Evolutionary conservation across 129 eudicot species (phyloP), one percentile per base, ranked within the genome.

Genomic region (Deinandra increscens): DNA sequence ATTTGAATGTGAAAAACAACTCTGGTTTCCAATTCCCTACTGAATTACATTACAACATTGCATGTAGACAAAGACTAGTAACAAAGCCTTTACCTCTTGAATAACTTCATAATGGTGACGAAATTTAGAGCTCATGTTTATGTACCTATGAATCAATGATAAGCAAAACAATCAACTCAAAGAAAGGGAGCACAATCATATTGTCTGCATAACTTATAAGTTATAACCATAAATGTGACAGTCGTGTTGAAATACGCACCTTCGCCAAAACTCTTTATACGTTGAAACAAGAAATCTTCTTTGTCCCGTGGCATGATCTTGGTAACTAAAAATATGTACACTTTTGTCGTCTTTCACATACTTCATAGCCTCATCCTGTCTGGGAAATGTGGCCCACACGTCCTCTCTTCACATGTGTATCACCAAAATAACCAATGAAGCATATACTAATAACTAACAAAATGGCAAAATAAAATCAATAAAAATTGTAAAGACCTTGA

Each of bases 91-190:
- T 73, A 88, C 98, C 98, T 92, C 95, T 72, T 86, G 95, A 83
- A 92, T 92, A 9, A 92, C 88, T 82, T 92, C 98, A 51, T 92
- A 92, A 75, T 92, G 98, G 76, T 92, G 98, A 60, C 95, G 91
- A 49, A 81, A 86, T 56, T 79, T 86, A 7, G 89, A 68, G 66
- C 67, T 83, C 96, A 92, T 88, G 56, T 74, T 84, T 73, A 75
- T 81, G 78, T 92, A 92, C 98, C 98, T 92, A 67, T 66, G 18
- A 39, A 67, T 51, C 53, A 70, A 55, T 60, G 23, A 54, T 66
- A 54, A 49, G 37, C 72, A 60, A 53, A 82, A 50, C 53, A 60
- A 12, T 55, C 49, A 31, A 13, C 38, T 42, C 42, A 13, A 64
- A 51, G 18, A 70, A 67, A 60, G 5, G 48, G 2, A 7, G 26